Base-by-base conservation (phyloP, 495 filamentous ascomycete genomes). In the Corynascus novoguineensis region DNA sequence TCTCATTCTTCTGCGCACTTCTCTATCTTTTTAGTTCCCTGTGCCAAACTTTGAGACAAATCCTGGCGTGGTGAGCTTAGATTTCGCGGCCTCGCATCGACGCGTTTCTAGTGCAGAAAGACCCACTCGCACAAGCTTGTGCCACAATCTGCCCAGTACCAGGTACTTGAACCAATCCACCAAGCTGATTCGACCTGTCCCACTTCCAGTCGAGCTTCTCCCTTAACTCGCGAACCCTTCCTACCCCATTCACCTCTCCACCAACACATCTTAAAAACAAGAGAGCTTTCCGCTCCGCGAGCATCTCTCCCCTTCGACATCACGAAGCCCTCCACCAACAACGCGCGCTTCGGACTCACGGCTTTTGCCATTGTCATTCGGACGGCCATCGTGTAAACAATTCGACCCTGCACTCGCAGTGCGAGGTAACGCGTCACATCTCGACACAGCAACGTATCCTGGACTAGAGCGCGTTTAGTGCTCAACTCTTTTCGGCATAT, bases 191-290 rank as follows among this genome's bases (percentile, higher is more conserved):
- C 59, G 60, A 58, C 56, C 63, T 58, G 57, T 62, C 61, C 67
- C 68, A 69, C 64, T 55, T 56, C 24, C 12, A 17, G 27, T 38
- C 35, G 32, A 32, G 31, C 55, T 60, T 44, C 48, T 55, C 57
- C 37, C 49, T 55, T 53, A 44, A 50, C 53, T 53, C 58, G 37
- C 49, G 48, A 61, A 19, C 37, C 58, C 52, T 37, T 61, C 44
- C 25, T 58, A 46, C 60, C 54, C 64, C 65, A 61, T 60, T n/a
- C 49, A 31, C 56, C 65, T 70, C 67, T 70, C 68, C 64, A 69
- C 67, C 65, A 65, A 42, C 55, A 60, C 57, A 21, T 53, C 65
- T 57, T 66, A 68, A 69, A 71, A 70, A 71, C 63, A 64, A 66
- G 61, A 64, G 54, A 60, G 57, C 60, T 56, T 50, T 55, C 57